Evolutionary conservation across 352 stramenopile species (phyloP).

Genomic region (Phytophthora pistaciae): DNA sequence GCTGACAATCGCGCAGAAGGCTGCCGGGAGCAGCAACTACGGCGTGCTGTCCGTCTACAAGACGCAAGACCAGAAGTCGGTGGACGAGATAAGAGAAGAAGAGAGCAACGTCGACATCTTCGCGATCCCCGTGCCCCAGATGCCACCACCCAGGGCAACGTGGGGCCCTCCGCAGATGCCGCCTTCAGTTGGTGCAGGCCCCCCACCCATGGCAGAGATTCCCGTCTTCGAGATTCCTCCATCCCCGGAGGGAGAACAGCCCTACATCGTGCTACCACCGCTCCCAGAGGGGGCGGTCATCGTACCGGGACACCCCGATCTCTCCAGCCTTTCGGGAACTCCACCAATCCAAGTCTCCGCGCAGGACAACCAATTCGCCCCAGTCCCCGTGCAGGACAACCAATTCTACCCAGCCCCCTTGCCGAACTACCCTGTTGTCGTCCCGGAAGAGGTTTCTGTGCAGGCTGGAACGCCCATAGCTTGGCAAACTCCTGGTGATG

Average conservation of each 20-base stretch:
- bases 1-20: neutral
- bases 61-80: neutral
- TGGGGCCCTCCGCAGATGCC: neutral
- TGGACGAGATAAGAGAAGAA: neutral
- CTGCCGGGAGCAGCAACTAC: neutral
- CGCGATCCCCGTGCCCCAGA: no score
- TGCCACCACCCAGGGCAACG: no score
- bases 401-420: neutral
- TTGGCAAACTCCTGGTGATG: no score
- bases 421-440: neutral
- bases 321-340: neutral
- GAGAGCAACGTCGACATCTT: neutral
- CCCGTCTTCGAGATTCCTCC: neutral
- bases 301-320: neutral
- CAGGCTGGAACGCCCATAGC: neutral
- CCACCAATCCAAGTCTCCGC: neutral
- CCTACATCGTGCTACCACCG: neutral
- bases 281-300: neutral
- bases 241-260: neutral
- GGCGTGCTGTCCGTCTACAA: neutral
- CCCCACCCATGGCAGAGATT: no score
- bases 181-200: neutral
- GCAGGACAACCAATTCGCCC: neutral
- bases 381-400: no score
- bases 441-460: neutral